Evolutionary conservation across 1,284 basidiomycete genomes (phyloP), one percentile per base, ranked within the genome.

Genomic region (Puccinia hordei): DNA sequence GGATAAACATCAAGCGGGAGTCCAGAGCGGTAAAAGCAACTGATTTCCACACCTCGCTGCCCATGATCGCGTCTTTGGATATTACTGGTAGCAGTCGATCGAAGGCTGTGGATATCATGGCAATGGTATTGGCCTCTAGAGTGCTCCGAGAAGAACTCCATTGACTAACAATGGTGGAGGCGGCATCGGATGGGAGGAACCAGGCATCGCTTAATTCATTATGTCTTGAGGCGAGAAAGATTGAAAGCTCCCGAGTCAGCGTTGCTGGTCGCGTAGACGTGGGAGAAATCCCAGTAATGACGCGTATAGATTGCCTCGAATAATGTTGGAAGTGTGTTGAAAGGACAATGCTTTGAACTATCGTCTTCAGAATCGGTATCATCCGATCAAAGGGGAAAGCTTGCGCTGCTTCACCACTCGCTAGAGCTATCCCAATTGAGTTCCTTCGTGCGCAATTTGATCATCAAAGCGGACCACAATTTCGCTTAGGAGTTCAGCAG

Each of bases 11-110:
- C 49, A 91, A 88, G 13, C 95, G 87, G 15, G 92, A 89, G 85
- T 95, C 92, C 72, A 96, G 87, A 6, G 93, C 88, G 87, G 93
- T 92, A 85, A 95, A 96, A 24, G 93, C 92, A 38, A 95, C 91
- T 24, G 95, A 96, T 87, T 95, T 93, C 95, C 95, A 98, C 0
- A 98, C 93, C 85, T 98, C 95, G 41, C 92, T 90, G 13, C 94
- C 95, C 83, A 98, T 95, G 81, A 95, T 92, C 0, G 94, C 95
- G 85, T 99, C 96, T 24, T 93, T 89, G 51, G 93, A 91, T 38
- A 98, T 88, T n/a, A 91, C 88, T 0, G 90, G 87, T 0, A 95
- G 88, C 27, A 99, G 87, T 3, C 92, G 89, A 81, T 97, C 95
- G 68, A 87, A 86, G 49, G 86, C 85, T 0, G 85, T 82, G 79